Evolutionary conservation across 164 flowering plant species (phyloP), one percentile per base, ranked within the genome.

Genomic region (Paratinospora sagittata): DNA sequence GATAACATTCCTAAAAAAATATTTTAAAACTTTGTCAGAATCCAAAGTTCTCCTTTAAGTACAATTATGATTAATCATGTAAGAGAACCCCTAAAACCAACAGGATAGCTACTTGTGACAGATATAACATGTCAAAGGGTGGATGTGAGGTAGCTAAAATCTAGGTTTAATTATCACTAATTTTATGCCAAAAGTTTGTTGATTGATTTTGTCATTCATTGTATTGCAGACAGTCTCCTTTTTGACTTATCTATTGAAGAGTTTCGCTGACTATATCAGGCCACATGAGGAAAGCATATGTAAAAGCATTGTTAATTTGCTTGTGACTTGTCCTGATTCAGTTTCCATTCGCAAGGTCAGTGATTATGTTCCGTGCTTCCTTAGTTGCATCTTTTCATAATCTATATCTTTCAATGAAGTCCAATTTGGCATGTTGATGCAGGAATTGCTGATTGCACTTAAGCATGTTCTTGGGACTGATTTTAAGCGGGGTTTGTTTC

Each of bases 281-380:
- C 97, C 92, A 3, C 98, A 96, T 84, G 99, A 96, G 80, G 99
- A 93, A 85, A 93, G 90, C 81, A 96, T 96, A 71, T 96, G 97
- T 68, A 96, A 86, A 85, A 96, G 99, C 82, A 93, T 96, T 79
- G 98, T 96, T 23, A 96, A 89, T 83, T 79, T 96, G 82, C 95
- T 96, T 66, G 98, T 93, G 61, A 96, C 97, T 19, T 93, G 97
- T 77, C 92, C 99, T 12, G 99, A 96, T 73, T 96, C 98, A 52
- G 97, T 91, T 65, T 81, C 97, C 58, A 91, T 93, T 65, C 80
- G 99, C 57, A 93, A 88, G 97, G 99, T 93, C 71, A 77, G 67
- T 45, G 41, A 27, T n/a, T 55, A 55, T 52, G n/a, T 21, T 6
- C 61, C 61, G 11, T 65, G 45, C 24, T 17, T 68, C 34, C 17